Evolutionary conservation across 352 stramenopile genomes (phyloP), one percentile per base, ranked within the genome.

Genomic region (Globisporangium apiculatum): DNA sequence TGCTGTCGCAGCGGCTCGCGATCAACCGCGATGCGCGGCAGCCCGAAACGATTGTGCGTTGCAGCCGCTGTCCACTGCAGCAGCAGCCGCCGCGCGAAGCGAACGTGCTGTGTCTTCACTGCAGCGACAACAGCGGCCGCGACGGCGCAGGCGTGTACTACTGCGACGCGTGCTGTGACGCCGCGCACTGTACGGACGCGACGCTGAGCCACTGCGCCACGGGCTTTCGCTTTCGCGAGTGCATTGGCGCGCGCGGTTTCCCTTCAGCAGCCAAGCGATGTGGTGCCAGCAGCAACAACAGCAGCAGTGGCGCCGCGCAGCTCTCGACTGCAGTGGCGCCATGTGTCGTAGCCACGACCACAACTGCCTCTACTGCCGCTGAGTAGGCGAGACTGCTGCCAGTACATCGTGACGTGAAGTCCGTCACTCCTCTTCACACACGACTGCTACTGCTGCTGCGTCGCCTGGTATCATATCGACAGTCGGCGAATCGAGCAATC

Each of bases 151-250:
- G 35, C 4, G 36, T 42, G 40, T 87, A 75, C 55, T 81, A 73
- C 24, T 86, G 78, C 48, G 68, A 77, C 1, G 53, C 42, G 0
- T 89, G 78, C 48, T 86, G 78, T 37, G 78, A 89, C 48, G 40
- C 7, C 1, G 55, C 67, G 4, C 78, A 89, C 41, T 75, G 55
- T 15, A 48, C 66, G 31, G 40, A 57, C 24, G 41, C 24, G 6
- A 76, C 67, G 53, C 47, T 75, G 5, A 43, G 9, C 5, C 72
- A 84, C 46, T 67, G 81, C 36, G 53, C 64, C n/a, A 61, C 42
- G 3, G 61, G 68, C 7, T 72, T 84, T 18, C 66, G 65, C 7
- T 86, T 74, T 37, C 14, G 31, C 35, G 66, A 72, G 31, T 80
- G 73, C 42, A 40, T 71, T 11, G 76, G 76, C 1, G 59, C 51